Evolutionary conservation across 2,329 filamentous ascomycete genomes (phyloP), one percentile per base, ranked within the genome.

Genomic region (Venturia nashicola): DNA sequence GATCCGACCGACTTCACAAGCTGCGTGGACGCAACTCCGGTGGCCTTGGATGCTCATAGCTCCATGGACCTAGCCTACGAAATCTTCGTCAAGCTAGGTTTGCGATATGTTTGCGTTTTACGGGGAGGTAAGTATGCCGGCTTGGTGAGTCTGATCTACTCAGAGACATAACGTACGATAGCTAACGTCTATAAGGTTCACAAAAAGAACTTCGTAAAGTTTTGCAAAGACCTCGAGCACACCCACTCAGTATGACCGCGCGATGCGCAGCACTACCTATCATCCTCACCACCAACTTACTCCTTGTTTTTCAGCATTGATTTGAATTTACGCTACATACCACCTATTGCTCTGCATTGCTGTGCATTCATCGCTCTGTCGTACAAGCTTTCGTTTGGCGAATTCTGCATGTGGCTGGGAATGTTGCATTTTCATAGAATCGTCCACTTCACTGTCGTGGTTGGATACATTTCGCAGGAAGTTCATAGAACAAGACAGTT

Each of bases 41-140:
- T 99, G 16, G 84, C 92, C 14, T 79, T 99, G 32, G 94, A 99
- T 71, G 89, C 96, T 39, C 85, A 87, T 68, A 94, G 89, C 0
- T 90, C 94, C 0, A 92, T 97, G 84, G 92, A 97, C 72, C 78
- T 99, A 46, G 94, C 97, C 4, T 97, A 96, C 70, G 94, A 99
- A 73, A 93, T 91, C 71, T 99, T 97, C 73, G 89, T 90, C 61
- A 99, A 99, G 76, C 80, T 99, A 9, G 94, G 94, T 1, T 76
- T 99, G 68, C 82, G 94, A 66, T 97, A 96, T 74, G 88, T 99
- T 61, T 97, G 94, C 72, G 91, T 97, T 5, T 78, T 94, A 34
- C 84, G 83, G 64, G 86, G 96, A 68, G 94, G 94, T 32, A 85
- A 85, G 66, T 99, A 90, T 76, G 89, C 89, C 2, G 94, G 94